Evolutionary conservation across 2,329 filamentous ascomycete genomes (phyloP), one percentile per base, ranked within the genome.

Genomic region (Fusarium stilboides): DNA sequence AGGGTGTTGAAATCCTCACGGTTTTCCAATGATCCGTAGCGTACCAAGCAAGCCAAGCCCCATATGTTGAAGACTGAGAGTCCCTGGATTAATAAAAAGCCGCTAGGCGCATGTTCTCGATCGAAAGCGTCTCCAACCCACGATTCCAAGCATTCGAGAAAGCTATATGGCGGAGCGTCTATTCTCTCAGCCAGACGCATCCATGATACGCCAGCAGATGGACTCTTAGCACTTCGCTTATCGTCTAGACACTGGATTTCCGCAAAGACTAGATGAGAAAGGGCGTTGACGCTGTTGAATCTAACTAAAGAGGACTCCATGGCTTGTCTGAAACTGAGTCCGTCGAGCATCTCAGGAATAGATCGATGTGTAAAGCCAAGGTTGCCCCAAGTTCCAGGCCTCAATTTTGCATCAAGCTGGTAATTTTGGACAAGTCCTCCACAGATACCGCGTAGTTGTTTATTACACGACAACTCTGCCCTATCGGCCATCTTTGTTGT

Each of bases 341-440:
- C 39, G 0, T 13, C 20, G 17, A 59, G 44, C 36, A 59, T 55
- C 3, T 59, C 50, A 6, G 50, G 43, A 24, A 59, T 45, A 9
- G 57, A 59, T 36, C 57, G 14, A 13, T 59, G 50, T 1, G 50
- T 46, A 8, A 46, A 59, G n/a, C n/a, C 20, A n/a, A 59, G 40
- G 2, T 1, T 24, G 5, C 36, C 47, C 46, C 55, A 50, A 7
- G 13, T 12, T 13, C 12, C 17, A 14, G 8, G 1, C 13, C 10
- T n/a, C 17, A 4, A 4, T 7, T 4, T 17, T 17, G 1, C 0
- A 8, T 6, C 17, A 1, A 9, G 10, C 3, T 2, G 8, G 13
- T 19, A 6, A 5, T 5, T 17, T 8, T 59, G 42, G 4, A 56
- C 20, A 39, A 59, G 37, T 3, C 57, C 57, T 9, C 57, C 50